A percentile compares a stretch with the other conserved stretches of the same genome.
Evolutionary conservation across 2,329 filamentous ascomycete species (phyloP).

Genomic region (Aureobasidium sp.): DNA sequence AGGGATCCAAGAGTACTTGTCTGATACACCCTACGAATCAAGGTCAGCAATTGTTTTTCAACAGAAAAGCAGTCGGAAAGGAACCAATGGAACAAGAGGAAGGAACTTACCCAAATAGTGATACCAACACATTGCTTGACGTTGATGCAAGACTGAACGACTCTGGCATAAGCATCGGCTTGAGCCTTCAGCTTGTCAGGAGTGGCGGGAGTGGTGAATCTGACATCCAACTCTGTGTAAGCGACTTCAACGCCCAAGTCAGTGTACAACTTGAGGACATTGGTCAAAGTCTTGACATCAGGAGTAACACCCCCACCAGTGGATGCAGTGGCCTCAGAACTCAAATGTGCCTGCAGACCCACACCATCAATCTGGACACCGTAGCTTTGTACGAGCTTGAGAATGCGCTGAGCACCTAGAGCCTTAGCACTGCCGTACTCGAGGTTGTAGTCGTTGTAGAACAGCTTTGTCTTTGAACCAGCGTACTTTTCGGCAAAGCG

Average conservation of each 20-base stretch:
- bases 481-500: conserved; percentile 27
- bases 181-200: conserved; percentile 41
- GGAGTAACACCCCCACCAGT: conserved; percentile 24
- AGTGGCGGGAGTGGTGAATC: conserved; percentile 33
- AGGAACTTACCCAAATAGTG: conserved; percentile 54
- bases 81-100: no score
- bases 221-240: conserved; percentile 72
- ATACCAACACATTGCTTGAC: conserved; percentile 42
- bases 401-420: conserved; percentile 28
- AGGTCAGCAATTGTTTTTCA: background rate
- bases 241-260: conserved; percentile 63
- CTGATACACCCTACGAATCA: conserved; percentile 41
- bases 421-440: conserved; percentile 31
- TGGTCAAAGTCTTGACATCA: conserved; percentile 38
- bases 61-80: background rate
- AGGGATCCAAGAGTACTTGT: conserved; percentile 48
- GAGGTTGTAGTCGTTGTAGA: conserved; percentile 36
- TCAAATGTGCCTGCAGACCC: conserved; percentile 62
- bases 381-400: conserved; percentile 30
- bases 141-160: conserved; percentile 41
- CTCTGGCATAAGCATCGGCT: conserved; percentile 50
- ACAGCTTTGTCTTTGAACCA: conserved; percentile 29
- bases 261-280: conserved; percentile 56
- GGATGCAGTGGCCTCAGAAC: conserved; percentile 41
- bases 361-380: conserved; percentile 39